Base-by-base conservation (phyloP, 2,329 filamentous ascomycete genomes). In the Clarireedia hainanense region DNA sequence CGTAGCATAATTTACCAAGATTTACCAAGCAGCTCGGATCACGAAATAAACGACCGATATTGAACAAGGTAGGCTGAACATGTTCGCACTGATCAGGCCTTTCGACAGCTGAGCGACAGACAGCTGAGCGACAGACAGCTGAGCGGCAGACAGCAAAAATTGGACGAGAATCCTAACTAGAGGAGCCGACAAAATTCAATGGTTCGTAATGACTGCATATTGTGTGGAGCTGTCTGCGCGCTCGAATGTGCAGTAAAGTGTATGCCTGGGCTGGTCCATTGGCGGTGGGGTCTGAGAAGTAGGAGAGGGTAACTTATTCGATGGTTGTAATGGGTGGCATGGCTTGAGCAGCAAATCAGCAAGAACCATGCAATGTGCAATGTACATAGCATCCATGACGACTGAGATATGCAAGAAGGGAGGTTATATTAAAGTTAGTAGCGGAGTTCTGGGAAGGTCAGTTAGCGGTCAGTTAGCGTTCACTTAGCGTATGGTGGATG, bases 351-450 rank as follows among this genome's bases (percentile, higher is more conserved):
- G 30, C 30, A 4, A 34, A 34, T 12, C 42, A 39, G 42, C 15
- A 34, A 27, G 50, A 30, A 42, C 37, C 23, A 26, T 20, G 17
- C 12, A 40, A 48, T 27, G 20, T 12, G 14, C 34, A 34, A n/a
- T 40, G 27, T 17, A 24, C n/a, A 20, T 20, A 20, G 20, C 20
- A 20, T 15, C 6, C 23, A 23, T 20, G 43, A 6, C 5, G n/a
- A 17, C 39, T 20, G 14, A 42, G 39, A 34, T 27, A 37, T 39
- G 23, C 27, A 7, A 15, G 50, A 37, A 40, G 24, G 15, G 51
- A 49, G 36, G 45, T 40, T 48, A 40, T 48, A 53, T 53, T 23
- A 50, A 50, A 43, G 36, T 54, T 49, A 36, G 17, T 23, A 34
- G 39, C 17, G 23, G 36, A n/a, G 27, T 24, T 26, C 20, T 15